phyloP scores from a whole-genome alignment of 2,329 filamentous ascomycete genomes.

The Colletotrichum endophyticum region DNA sequence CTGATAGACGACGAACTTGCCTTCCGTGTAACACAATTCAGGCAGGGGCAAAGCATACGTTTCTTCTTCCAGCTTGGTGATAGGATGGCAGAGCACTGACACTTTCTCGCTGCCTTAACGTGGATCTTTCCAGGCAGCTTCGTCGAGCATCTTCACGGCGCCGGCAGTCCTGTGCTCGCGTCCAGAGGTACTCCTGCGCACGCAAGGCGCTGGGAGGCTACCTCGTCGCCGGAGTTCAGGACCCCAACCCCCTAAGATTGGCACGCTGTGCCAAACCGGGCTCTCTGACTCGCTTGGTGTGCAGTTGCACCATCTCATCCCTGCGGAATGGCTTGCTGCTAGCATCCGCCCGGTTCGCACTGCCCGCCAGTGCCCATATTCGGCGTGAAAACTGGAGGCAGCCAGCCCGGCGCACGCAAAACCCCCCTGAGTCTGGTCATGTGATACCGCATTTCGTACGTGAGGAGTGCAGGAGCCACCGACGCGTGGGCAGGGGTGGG shows the following conservation, averaged over 20 bases:
- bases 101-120: constrained; percentile 4
- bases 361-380: not conserved
- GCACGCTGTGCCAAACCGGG: not conserved
- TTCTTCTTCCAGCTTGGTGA: constrained; percentile 13
- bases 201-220: not conserved
- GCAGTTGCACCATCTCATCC: not conserved
- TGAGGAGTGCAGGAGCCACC: not conserved
- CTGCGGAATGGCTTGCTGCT: constrained; percentile 15
- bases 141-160: not conserved
- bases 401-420: not conserved
- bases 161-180: not conserved
- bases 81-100: constrained; percentile 10
- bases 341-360: not conserved
- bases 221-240: not conserved
- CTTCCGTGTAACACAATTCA: not conserved
- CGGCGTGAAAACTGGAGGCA: not conserved
- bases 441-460: not conserved
- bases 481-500: not conserved
- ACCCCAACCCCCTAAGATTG: not conserved
- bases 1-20: not conserved
- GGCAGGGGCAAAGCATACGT: constrained; percentile 18
- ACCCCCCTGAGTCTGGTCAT: not conserved
- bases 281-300: not conserved
- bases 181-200: not conserved
- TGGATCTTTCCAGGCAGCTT: constrained; percentile 6